A percentile compares a stretch with the other conserved stretches of the same genome.
phyloP scores from a whole-genome alignment of 1,139 yeast genomes.

The Meyerozyma carpophila region DNA sequence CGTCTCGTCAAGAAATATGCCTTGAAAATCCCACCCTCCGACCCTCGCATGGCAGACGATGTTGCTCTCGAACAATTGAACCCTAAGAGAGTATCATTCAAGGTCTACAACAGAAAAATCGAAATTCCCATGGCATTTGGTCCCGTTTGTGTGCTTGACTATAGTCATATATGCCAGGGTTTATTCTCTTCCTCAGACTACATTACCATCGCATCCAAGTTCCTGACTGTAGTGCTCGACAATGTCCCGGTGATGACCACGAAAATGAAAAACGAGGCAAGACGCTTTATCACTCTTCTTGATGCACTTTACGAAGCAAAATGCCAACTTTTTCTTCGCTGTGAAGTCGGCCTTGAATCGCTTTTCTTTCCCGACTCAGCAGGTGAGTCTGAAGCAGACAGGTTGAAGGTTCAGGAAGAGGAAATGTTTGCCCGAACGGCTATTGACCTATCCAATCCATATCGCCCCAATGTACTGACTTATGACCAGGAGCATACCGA shows the following conservation, averaged over 20 bases:
- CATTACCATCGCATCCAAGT: constrained; percentile 59
- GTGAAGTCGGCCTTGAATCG: constrained; percentile 44
- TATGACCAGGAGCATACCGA: constrained; percentile 44
- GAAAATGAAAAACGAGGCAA: constrained; percentile 61
- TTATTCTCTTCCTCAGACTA: constrained; percentile 64
- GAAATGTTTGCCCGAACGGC: constrained; percentile 66
- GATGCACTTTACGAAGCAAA: constrained; percentile 68
- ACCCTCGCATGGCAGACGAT: constrained; percentile 9
- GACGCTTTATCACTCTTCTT: constrained; percentile 58
- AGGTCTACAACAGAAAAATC: constrained; percentile 53
- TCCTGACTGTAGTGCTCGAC: constrained; percentile 51
- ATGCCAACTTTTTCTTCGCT: constrained; percentile 51
- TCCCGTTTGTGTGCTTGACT: constrained; percentile 47
- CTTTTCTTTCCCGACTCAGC: constrained; percentile 55
- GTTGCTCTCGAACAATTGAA: constrained; percentile 17
- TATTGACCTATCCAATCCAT: constrained; percentile 57
- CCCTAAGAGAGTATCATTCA: constrained; percentile 27
- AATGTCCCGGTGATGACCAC: constrained; percentile 57
- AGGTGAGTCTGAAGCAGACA: constrained; percentile 17
- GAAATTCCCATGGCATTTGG: constrained; percentile 40
- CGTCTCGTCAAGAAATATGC: constrained; percentile 18
- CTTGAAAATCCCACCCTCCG: constrained; percentile 10
- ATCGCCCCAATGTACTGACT: constrained; percentile 63
- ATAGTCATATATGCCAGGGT: constrained; percentile 52
- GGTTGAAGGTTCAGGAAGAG: constrained; percentile 51